Conservation (phyloP, 768 basidiomycete species). For the Auricularia auricula-judae region DNA sequence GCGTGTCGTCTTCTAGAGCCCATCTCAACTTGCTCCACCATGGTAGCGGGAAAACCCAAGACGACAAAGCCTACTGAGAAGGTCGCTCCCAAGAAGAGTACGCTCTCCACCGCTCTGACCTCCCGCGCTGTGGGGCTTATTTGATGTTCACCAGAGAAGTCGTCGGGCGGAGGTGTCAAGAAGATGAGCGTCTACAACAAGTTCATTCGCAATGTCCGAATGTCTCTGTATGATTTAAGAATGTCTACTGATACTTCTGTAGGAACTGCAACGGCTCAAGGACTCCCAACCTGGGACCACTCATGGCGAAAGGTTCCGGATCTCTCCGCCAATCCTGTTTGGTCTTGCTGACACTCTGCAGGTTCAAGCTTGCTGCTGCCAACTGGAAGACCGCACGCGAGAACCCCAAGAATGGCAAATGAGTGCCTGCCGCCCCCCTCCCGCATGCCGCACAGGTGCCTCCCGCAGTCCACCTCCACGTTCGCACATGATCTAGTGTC, state of each 20-base stretch:
- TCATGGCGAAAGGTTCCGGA: not conserved
- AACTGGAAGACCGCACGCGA: constrained; percentile 1
- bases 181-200: not conserved
- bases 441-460: not conserved
- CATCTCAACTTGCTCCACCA: not conserved
- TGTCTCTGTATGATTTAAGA: not conserved
- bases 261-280: not conserved
- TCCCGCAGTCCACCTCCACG: not conserved
- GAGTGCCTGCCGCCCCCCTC: not conserved
- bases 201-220: not conserved
- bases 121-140: not conserved
- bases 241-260: not conserved
- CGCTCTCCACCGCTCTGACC: not conserved
- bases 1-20: not conserved
- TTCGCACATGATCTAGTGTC: not conserved
- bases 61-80: not conserved
- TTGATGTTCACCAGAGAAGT: not conserved
- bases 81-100: not conserved
- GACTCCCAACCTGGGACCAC: not conserved
- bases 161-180: not conserved
- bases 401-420: not conserved
- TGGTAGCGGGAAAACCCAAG: not conserved
- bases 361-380: not conserved
- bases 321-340: not conserved
- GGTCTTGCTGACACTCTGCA: not conserved